Evolutionary conservation across 2,329 filamentous ascomycete species (phyloP).

Genomic region (Fusarium concolor): DNA sequence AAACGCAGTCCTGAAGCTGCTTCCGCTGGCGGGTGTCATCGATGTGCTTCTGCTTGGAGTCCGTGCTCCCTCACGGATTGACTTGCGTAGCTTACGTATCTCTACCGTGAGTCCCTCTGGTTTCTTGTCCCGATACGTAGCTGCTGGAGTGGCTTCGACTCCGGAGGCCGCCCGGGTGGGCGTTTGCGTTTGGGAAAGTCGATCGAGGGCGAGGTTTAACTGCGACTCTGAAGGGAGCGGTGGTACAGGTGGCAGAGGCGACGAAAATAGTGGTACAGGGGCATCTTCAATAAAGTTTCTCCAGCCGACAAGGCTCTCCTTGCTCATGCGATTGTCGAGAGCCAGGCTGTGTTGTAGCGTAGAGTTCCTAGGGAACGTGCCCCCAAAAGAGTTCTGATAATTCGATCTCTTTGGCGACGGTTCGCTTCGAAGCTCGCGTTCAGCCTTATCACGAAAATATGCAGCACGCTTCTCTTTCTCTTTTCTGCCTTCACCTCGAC

Average conservation of each 20-base stretch:
- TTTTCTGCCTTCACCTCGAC: conserved; percentile 29
- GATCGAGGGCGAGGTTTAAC: conserved; percentile 26
- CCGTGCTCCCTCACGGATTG: conserved; percentile 33
- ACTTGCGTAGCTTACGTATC: conserved; percentile 40
- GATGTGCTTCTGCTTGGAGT: conserved; percentile 24
- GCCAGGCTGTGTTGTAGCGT: conserved; percentile 1
- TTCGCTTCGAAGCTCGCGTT: conserved; percentile 17
- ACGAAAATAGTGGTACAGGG: conserved; percentile 41
- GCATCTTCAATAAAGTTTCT: conserved; percentile 41
- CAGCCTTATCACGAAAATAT: conserved; percentile 43
- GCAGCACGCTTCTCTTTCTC: conserved; percentile 35
- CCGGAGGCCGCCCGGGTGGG: conserved; percentile 7
- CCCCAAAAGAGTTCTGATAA: conserved; percentile 28
- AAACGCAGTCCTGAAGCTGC: conserved; percentile 31
- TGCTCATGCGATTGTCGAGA: conserved; percentile 31
- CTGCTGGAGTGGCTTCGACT: not conserved
- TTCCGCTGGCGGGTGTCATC: conserved; percentile 14
- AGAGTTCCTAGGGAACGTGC: conserved; percentile 21
- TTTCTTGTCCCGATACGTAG: conserved; percentile 42
- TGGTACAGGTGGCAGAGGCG: conserved; percentile 44
- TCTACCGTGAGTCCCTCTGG: conserved; percentile 44
- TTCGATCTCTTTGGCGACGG: conserved; percentile 11
- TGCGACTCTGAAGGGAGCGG: conserved; percentile 40
- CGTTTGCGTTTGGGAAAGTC: conserved; percentile 14
- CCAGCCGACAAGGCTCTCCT: conserved; percentile 42